phyloP scores from a whole-genome alignment of 768 basidiomycete genomes.

The Gymnopilus junonius region DNA sequence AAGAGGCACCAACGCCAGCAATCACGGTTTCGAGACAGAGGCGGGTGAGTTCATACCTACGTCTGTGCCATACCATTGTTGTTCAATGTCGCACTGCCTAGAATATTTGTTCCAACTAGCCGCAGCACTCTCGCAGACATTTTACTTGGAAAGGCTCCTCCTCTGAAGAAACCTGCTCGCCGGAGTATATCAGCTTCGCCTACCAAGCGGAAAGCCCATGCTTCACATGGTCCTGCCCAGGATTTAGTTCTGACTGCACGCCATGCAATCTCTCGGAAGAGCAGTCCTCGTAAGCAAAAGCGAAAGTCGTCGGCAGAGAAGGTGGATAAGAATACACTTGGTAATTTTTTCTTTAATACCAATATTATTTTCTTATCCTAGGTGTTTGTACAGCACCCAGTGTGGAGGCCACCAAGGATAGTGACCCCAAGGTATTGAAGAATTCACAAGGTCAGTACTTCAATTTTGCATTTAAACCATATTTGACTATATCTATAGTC shows the following conservation, averaged over 20 bases:
- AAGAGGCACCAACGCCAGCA: slow-evolving; percentile 66
- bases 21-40: slow-evolving; percentile 69
- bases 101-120: slow-evolving; percentile 57
- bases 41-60: slow-evolving; percentile 51
- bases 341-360: not conserved
- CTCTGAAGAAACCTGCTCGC: slow-evolving; percentile 26
- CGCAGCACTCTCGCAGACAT: slow-evolving; percentile 56
- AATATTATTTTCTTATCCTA: not conserved
- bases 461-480: not conserved
- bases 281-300: slow-evolving; percentile 3
- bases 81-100: slow-evolving; percentile 20
- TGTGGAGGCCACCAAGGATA: not conserved
- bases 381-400: not conserved
- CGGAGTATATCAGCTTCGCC: slow-evolving; percentile 38
- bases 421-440: not conserved
- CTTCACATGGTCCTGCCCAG: not conserved
- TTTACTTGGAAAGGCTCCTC: slow-evolving; percentile 49
- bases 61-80: not conserved
- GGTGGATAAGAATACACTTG: not conserved
- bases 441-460: not conserved
- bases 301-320: not conserved
- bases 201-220: slow-evolving; percentile 3
- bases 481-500: not conserved
- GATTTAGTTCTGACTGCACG: not conserved
- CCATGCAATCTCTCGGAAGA: not conserved